phyloP scores from a whole-genome alignment of 2,329 filamentous ascomycete species.

The Dothideomycetidae sp. region DNA sequence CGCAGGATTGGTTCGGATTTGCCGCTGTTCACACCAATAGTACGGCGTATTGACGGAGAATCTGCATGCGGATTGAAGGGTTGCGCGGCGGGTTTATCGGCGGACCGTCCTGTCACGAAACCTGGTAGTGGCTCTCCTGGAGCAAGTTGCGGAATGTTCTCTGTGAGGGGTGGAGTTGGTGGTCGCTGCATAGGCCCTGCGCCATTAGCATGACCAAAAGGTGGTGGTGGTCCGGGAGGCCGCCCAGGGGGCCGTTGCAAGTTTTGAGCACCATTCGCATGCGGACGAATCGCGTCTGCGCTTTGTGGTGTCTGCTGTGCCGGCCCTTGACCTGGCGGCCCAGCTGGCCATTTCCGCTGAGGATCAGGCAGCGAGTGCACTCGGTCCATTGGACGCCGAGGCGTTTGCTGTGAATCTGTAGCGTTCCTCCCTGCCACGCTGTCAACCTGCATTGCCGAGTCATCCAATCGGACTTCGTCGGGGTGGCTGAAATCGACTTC shows the following conservation, averaged over 20 bases:
- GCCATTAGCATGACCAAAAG: constrained; percentile 15
- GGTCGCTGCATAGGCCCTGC: constrained; percentile 3
- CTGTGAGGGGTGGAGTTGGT: constrained; percentile 9
- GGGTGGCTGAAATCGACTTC: constrained; percentile 49
- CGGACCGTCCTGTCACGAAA: constrained; percentile 32
- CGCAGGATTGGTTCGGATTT: constrained; percentile 59
- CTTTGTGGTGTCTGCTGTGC: constrained; percentile 12
- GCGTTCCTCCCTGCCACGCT: constrained; percentile 9
- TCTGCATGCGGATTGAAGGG: constrained; percentile 37
- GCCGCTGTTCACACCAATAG: constrained; percentile 70
- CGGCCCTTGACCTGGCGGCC: constrained; percentile 10
- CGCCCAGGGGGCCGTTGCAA: background rate
- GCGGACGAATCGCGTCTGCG: constrained; percentile 9
- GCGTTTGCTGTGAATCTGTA: constrained; percentile 14
- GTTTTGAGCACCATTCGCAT: background rate
- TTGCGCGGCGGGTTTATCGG: constrained; percentile 15
- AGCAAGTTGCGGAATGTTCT: constrained; percentile 11
- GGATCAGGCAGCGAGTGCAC: constrained; percentile 11
- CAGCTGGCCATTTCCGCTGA: constrained; percentile 10
- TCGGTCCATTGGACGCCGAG: constrained; percentile 13
- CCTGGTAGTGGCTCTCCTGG: constrained; percentile 26
- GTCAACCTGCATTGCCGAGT: constrained; percentile 17
- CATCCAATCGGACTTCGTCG: constrained; percentile 54
- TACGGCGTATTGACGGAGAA: constrained; percentile 71
- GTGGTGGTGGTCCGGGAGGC: constrained; percentile 19